These are phyloP conservation scores for Phytophthora constricta DNA, from an alignment of 352 stramenopile species.

Conservation along the genomic window DNA sequence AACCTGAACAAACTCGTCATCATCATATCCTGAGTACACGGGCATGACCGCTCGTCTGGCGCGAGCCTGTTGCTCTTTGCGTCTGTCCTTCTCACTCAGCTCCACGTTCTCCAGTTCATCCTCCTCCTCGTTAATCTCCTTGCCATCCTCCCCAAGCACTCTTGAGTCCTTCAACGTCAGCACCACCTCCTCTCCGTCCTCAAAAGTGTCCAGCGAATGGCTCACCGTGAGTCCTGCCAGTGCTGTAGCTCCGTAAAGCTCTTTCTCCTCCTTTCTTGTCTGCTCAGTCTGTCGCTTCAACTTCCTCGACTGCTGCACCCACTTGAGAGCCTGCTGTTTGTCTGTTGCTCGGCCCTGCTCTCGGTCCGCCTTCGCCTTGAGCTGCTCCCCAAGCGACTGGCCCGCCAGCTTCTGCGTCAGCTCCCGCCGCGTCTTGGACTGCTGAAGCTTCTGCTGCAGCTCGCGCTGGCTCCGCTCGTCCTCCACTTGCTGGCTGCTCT, in stretches of 20 bases:
- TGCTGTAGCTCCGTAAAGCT: conserved; percentile 70
- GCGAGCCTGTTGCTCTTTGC: conserved; percentile 47
- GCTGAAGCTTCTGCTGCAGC: conserved; percentile 62
- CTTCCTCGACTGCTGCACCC: conserved; percentile 67
- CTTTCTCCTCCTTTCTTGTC: conserved; percentile 19
- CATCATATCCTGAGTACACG: conserved; percentile 95
- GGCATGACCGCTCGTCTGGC: conserved; percentile 61
- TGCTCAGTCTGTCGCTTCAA: conserved; percentile 26
- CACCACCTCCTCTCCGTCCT: conserved; percentile 92
- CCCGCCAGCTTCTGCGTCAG: conserved; percentile 73
- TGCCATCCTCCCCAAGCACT: conserved; percentile 84
- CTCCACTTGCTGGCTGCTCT: conserved; percentile 61
- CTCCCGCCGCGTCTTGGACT: conserved; percentile 76
- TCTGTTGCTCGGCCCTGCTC: conserved; percentile 16
- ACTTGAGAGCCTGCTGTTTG: conserved; percentile 60
- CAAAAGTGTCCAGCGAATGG: conserved; percentile 89
- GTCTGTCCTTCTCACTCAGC: conserved; percentile 75
- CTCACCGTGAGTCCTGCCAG: conserved; percentile 91
- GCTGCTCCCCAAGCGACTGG: conserved; percentile 78
- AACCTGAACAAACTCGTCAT: conserved; percentile 96
- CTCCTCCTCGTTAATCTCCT: conserved; percentile 81
- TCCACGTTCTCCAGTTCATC: conserved; percentile 90
- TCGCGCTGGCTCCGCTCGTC: conserved; percentile 52
- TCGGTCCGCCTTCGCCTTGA: conserved; percentile 41
- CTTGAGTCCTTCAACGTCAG: conserved; percentile 94